phyloP scores from a whole-genome alignment of 2,329 filamentous ascomycete genomes.

The Geoglossum cookeanum region DNA sequence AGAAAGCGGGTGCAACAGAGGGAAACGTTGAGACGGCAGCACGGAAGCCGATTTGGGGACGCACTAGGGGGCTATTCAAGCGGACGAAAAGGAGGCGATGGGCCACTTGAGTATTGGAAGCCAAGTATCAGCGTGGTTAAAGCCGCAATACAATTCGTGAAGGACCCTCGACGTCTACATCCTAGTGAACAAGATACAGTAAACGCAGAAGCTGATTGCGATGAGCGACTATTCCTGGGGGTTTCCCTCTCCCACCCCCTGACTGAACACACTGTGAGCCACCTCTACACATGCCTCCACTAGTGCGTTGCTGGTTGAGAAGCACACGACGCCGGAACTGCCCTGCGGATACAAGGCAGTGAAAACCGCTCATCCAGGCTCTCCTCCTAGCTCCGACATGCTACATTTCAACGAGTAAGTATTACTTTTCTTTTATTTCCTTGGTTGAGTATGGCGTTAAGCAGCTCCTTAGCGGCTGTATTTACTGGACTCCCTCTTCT shows the following conservation, averaged over 20 bases:
- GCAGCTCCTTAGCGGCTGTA: neutral
- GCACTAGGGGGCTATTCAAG: neutral
- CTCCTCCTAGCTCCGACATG: neutral
- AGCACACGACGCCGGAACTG: constrained; percentile 2
- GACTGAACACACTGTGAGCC: constrained; percentile 3
- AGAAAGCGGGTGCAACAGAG: neutral
- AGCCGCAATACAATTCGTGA: neutral
- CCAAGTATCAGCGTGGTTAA: neutral
- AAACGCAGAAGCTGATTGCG: neutral
- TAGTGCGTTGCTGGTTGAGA: constrained; percentile 4
- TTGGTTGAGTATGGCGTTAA: neutral
- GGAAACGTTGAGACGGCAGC: neutral
- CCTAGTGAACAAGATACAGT: neutral
- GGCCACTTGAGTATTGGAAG: no score
- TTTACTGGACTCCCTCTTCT: no score
- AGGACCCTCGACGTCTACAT: neutral
- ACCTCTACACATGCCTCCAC: constrained; percentile 2
- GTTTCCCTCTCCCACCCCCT: neutral
- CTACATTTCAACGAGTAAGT: neutral
- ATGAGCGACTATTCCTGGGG: constrained; percentile 1
- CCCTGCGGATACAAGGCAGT: constrained; percentile 2
- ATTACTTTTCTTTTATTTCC: neutral
- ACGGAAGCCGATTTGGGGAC: neutral
- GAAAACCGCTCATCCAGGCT: neutral
- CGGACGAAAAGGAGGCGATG: no score